Evolutionary conservation across 2,329 filamentous ascomycete genomes (phyloP).

Genomic region (Aphanocladium album): DNA sequence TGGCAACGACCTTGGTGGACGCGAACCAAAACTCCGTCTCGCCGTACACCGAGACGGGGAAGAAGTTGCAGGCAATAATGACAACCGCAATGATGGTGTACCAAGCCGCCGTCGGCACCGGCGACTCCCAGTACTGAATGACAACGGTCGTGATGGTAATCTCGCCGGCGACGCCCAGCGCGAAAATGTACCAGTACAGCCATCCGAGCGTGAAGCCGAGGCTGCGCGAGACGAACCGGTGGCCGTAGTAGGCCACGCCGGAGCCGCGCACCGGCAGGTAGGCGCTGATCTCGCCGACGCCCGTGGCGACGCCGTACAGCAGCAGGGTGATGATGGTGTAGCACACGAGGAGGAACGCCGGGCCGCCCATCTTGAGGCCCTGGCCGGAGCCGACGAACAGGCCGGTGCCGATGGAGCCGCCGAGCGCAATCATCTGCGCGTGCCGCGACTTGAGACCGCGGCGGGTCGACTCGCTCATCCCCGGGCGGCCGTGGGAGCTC

Average conservation of each 20-base stretch:
- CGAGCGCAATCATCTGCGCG: conserved; percentile 50
- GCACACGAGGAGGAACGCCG: conserved; percentile 38
- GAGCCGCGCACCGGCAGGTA: conserved; percentile 21
- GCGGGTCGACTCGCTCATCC: conserved; percentile 6
- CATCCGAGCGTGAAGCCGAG: conserved; percentile 36
- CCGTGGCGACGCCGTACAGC: conserved; percentile 50
- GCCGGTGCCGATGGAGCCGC: conserved; percentile 13
- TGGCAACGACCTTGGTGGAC: conserved; percentile 42
- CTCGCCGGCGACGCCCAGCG: conserved; percentile 16
- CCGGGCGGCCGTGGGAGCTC: not conserved
- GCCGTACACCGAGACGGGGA: conserved; percentile 40
- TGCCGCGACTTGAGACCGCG: conserved; percentile 27
- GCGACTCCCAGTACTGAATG: conserved; percentile 19
- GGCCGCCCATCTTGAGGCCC: conserved; percentile 35
- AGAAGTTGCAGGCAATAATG: conserved; percentile 17
- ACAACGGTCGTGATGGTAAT: conserved; percentile 17
- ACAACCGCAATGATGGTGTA: conserved; percentile 18
- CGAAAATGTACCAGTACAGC: conserved; percentile 36
- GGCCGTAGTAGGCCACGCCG: conserved; percentile 21
- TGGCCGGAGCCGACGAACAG: conserved; percentile 51
- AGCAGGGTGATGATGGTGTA: conserved; percentile 48
- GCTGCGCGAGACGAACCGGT: conserved; percentile 24
- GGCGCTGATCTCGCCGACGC: conserved; percentile 28
- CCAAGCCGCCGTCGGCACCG: conserved; percentile 17
- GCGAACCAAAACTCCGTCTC: conserved; percentile 47